A percentile compares a stretch with the other conserved stretches of the same genome.
Evolutionary conservation across 169 alveolate species (phyloP).

Genomic region (Eimeria maxima): DNA sequence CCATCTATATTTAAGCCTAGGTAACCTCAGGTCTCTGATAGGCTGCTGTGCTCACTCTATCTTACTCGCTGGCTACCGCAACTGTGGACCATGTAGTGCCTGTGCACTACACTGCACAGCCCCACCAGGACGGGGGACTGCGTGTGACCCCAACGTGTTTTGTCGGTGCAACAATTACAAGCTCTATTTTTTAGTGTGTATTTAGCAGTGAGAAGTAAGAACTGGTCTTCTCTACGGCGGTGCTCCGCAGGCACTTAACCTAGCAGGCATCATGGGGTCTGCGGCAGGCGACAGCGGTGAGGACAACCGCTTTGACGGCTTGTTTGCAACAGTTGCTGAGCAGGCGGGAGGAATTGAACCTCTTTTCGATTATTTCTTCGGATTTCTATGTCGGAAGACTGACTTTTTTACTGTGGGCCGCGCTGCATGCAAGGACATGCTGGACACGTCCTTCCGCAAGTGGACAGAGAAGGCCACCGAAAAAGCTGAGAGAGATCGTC

Average conservation of each 20-base stretch:
- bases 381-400: slow-evolving; percentile 97
- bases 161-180: background rate
- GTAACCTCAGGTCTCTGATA: no score
- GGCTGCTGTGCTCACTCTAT: no score
- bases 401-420: slow-evolving; percentile 94
- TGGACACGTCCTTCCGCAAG: slow-evolving; percentile 88
- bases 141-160: background rate
- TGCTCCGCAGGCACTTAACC: slow-evolving; percentile 6
- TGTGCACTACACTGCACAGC: no score
- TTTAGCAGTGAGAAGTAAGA: background rate
- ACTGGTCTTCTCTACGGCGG: background rate
- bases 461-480: slow-evolving; percentile 69
- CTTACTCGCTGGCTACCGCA: no score
- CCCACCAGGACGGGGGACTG: background rate
- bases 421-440: slow-evolving; percentile 80
- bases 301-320: slow-evolving; percentile 84
- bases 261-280: slow-evolving; percentile 38
- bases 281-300: slow-evolving; percentile 64
- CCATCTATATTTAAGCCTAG: no score
- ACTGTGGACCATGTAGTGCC: no score
- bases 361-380: slow-evolving; percentile 95
- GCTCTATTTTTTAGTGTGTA: background rate
- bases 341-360: slow-evolving; percentile 97
- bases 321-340: slow-evolving; percentile 85
- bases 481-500: slow-evolving; percentile 86